Base-by-base conservation (phyloP, 768 basidiomycete genomes). In the Lactarius pseudohatsudake region DNA sequence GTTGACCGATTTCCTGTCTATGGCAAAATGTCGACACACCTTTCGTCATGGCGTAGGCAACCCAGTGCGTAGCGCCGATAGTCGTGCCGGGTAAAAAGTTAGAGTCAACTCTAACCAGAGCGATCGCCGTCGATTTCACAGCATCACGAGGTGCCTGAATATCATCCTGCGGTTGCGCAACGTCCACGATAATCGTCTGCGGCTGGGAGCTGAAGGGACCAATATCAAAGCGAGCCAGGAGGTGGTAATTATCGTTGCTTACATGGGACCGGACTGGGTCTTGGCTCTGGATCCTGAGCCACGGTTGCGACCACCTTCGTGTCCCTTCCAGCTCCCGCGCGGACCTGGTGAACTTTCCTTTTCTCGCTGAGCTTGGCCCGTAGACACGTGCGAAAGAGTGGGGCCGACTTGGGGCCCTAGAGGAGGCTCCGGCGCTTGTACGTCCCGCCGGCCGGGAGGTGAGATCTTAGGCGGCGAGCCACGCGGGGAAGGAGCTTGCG, bases 1-100 rank as follows among this genome's bases (percentile, higher is more conserved):
- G 8, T 16, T 4, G 11, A 30, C 20, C 15, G 26, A 30, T 13
- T 36, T 58, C 30, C 32, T 32, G 30, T 40, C 16, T 6, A 26
- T 34, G 58, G 22, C 22, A 28, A 41, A 8, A 30, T 32, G 45
- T 20, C 38, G 58, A 47, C 73, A 11, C 67, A 86, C 89, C 91
- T 79, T 89, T 86, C 5, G 90, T 93, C 92, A 94, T 94, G 30
- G 92, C 92, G 72, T 94, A 94, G 18, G 92, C 92, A 65, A 94
- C 92, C 91, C 92, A 94, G 73, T 92, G 90, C 5, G 92, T 93
- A 16, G 92, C 92, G 11, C 92, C 92, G 62, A 94, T 94, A 38
- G 92, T 94, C 15, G 90, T 89, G 18, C 92, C 92, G 55, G 90
- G 90, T 64, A 93, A 79, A 78, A 94, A 94, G 30, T 88, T 84